Conservation (phyloP, 2,329 filamentous ascomycete genomes). For the Lasiodiplodia sp. region DNA sequence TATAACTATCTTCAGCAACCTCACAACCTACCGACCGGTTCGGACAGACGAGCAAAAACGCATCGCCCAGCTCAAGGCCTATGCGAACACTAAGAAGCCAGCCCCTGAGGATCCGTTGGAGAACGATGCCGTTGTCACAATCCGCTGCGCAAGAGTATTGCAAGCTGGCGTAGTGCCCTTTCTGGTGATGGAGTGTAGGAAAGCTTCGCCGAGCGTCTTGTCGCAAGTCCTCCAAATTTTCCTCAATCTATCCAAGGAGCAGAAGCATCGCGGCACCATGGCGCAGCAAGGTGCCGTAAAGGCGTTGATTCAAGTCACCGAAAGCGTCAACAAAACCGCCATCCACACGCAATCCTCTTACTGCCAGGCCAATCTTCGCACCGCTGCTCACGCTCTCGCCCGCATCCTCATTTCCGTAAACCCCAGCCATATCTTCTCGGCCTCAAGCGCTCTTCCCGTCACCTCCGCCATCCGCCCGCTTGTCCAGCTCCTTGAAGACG, state of each 20-base stretch:
- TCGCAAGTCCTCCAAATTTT: conserved; percentile 78
- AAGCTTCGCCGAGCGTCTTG: conserved; percentile 73
- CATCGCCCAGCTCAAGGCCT: conserved; percentile 90
- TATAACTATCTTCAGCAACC: conserved; percentile 83
- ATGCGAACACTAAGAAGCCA: conserved; percentile 81
- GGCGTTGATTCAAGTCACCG: conserved; percentile 76
- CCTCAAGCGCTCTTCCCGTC: conserved; percentile 73
- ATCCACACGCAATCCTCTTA: conserved; percentile 41
- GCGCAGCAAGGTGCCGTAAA: conserved; percentile 94
- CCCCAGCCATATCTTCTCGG: conserved; percentile 82
- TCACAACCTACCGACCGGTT: conserved; percentile 79
- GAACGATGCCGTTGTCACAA: conserved; percentile 75
- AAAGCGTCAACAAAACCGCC: conserved; percentile 63
- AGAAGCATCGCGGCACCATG: conserved; percentile 76
- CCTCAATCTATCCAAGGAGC: conserved; percentile 76
- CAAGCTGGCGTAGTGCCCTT: conserved; percentile 79
- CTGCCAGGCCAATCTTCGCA: conserved; percentile 54
- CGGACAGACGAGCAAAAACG: conserved; percentile 91
- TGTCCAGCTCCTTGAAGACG: conserved; percentile 72
- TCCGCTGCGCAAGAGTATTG: conserved; percentile 79
- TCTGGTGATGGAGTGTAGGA: conserved; percentile 77
- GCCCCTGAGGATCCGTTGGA: conserved; percentile 71
- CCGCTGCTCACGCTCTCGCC: conserved; percentile 80
- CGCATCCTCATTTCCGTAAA: conserved; percentile 88
- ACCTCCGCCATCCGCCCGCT: conserved; percentile 85